These are phyloP conservation scores for Gilbertella persicaria DNA, from an alignment of 371 early-diverging fungal genomes.

Conservation along the genomic window DNA sequence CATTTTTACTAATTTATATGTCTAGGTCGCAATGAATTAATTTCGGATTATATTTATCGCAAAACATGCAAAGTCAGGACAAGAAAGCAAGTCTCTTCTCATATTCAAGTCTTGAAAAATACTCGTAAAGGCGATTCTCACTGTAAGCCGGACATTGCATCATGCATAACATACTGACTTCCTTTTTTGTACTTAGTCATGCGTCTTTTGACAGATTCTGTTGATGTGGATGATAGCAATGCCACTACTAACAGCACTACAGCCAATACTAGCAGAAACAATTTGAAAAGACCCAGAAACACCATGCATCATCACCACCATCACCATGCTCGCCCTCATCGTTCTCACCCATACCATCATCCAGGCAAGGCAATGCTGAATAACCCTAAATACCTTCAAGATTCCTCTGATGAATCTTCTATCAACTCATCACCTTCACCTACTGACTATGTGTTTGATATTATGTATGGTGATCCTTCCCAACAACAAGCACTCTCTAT, in stretches of 20 bases:
- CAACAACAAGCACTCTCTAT: constrained; percentile 24
- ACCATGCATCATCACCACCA: background rate
- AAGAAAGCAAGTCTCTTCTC: constrained; percentile 81
- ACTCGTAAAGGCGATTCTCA: constrained; percentile 63
- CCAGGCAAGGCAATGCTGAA: background rate
- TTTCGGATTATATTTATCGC: constrained; percentile 73
- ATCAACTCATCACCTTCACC: constrained; percentile 49
- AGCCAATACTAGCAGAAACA: background rate
- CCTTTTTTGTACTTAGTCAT: constrained; percentile 33
- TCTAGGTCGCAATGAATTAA: constrained; percentile 72
- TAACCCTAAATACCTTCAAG: background rate
- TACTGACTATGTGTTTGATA: constrained; percentile 50
- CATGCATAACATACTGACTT: background rate
- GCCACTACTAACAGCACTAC: background rate
- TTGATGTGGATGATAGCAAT: constrained; percentile 35
- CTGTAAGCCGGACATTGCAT: constrained; percentile 25
- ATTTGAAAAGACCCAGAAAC: background rate
- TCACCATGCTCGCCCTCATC: background rate
- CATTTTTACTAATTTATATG: background rate
- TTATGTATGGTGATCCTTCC: constrained; percentile 37
- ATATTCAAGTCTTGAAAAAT: constrained; percentile 79
- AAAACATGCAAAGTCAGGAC: constrained; percentile 67
- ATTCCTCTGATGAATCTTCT: constrained; percentile 51
- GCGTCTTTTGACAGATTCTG: constrained; percentile 46
- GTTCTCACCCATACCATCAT: background rate